Conservation (phyloP, 306 rosid species). For the Casuarina cunninghamiana region DNA sequence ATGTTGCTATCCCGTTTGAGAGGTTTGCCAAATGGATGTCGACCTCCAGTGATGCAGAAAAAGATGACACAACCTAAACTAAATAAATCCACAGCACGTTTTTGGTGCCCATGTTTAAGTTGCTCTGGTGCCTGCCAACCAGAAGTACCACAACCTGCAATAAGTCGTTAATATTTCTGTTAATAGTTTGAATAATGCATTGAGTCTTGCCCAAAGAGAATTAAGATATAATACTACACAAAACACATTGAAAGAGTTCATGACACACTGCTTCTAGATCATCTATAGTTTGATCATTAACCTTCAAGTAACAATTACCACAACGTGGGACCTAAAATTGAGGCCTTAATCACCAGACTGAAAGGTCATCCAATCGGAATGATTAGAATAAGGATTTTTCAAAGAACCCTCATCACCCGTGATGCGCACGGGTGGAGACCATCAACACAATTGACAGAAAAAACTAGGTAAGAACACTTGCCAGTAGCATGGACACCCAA, state of each 20-base stretch:
- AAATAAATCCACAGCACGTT: slow-evolving; percentile 88
- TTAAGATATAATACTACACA: background rate
- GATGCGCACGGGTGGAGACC: background rate
- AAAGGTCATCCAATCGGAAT: background rate
- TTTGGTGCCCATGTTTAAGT: slow-evolving; percentile 74
- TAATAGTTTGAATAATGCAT: background rate
- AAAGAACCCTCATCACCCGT: background rate
- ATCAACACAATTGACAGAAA: background rate
- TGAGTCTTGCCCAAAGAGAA: background rate
- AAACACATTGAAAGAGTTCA: background rate
- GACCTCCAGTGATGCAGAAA: slow-evolving; percentile 77
- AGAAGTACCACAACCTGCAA: slow-evolving; percentile 83
- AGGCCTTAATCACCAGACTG: background rate
- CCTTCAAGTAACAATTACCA: background rate
- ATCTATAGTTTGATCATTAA: background rate
- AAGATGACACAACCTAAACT: slow-evolving; percentile 85
- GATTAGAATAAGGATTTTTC: background rate
- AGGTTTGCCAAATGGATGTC: slow-evolving; percentile 85
- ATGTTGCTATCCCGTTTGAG: slow-evolving; percentile 83
- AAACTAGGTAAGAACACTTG: slow-evolving; percentile 36
- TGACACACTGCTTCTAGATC: background rate
- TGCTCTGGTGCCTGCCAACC: slow-evolving; percentile 98
- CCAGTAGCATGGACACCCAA: slow-evolving; percentile 73
- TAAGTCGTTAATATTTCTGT: background rate
- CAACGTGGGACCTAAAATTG: background rate